Base-by-base conservation (phyloP, 257 asterid species). In the Penstemon barbatus region DNA sequence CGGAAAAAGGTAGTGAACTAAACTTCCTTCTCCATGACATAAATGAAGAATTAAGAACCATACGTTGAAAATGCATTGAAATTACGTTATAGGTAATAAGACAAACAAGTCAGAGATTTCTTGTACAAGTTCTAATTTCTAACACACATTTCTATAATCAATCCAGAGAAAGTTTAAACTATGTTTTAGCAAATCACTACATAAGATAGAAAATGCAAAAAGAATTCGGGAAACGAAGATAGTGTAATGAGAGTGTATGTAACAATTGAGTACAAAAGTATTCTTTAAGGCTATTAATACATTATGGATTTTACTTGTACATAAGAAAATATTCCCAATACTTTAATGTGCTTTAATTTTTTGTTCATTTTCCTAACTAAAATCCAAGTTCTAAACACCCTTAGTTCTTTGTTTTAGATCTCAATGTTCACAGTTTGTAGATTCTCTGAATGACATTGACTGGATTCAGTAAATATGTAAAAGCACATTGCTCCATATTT, bases 351-450 rank as follows among this genome's bases (percentile, higher is more conserved):
- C 33, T 25, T 25, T 0, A 25, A 2, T 25, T 25, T 25, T 25
- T 33, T 15, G 48, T 59, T 58, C 12, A 33, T 4, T 57, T 15
- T 49, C 33, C 33, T 25, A 49, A 49, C 18, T 12, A 49, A 49
- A 13, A 9, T 49, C 51, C 65, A 15, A 38, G 38, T 37, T 1
- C 46, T 39, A 41, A 25, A 6, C 40, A 39, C 8, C 15, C 38
- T 60, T 40, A 60, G 50, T 40, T 6, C 4, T 5, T 5, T 48
- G 37, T 37, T 18, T 41, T 9, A n/a, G 52, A 59, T 38, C 49
- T 58, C 45, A 56, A 40, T 41, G 63, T 3, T 36, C 63, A 68
- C 37, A 43, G 33, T 60, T 65, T 4, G 7, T n/a, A 52, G 63
- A 63, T 71, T 19, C 52, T 39, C 57, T 36, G 63, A 57, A 37